Evolutionary conservation across 306 rosid species (phyloP).

Genomic region (Erythrophleum fordii): DNA sequence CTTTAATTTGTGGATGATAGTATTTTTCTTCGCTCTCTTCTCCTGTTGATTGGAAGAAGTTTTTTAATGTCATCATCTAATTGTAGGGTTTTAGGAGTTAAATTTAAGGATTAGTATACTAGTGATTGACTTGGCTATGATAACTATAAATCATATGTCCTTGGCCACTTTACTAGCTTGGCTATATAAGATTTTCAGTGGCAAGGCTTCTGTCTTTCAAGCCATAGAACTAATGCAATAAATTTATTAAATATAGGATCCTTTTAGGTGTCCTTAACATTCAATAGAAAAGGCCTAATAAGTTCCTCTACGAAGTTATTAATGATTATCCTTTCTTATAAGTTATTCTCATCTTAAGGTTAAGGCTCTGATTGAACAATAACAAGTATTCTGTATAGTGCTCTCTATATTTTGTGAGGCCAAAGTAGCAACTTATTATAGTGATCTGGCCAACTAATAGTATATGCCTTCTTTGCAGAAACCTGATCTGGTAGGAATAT

Average conservation of each 20-base stretch:
- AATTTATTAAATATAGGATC: background rate
- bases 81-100: background rate
- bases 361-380: background rate
- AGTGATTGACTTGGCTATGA: background rate
- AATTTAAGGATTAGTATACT: background rate
- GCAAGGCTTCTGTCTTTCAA: background rate
- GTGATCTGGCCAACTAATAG: constrained; percentile 18
- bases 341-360: background rate
- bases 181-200: background rate
- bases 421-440: constrained; percentile 18
- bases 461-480: constrained; percentile 56
- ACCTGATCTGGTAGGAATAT: constrained; percentile 66
- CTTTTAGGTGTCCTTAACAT: background rate
- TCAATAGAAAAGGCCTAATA: background rate
- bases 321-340: background rate
- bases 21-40: background rate
- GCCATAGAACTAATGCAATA: background rate
- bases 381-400: background rate
- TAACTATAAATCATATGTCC: background rate
- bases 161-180: background rate
- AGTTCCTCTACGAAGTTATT: background rate
- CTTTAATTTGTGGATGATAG: background rate
- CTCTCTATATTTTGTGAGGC: constrained; percentile 24
- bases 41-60: background rate
- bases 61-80: background rate